Evolutionary conservation across 2,329 filamentous ascomycete species (phyloP), one percentile per base, ranked within the genome.

Genomic region (Phoma sp.): DNA sequence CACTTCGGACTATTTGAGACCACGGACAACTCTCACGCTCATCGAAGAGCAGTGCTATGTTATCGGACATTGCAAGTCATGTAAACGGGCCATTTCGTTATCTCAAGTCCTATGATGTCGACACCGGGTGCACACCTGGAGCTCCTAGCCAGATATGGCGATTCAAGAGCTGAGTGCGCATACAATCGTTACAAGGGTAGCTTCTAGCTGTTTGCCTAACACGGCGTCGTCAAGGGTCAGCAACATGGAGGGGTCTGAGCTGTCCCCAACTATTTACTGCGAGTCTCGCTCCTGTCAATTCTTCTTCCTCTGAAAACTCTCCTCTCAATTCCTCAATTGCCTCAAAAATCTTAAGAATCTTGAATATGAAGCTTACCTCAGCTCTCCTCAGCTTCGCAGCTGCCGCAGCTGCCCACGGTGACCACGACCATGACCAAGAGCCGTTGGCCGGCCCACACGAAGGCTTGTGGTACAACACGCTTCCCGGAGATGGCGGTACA

Each of bases 401-500:
- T 39, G 64, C 80, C 47, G 85, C 78, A 23, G 71, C 80, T 50
- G 86, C 86, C 48, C 89, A 91, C 66, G 82, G 80, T 44, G 76
- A 78, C 49, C 80, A 86, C 55, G 79, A 78, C 50, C 78, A 84
- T 38, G 68, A 79, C 40, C 87, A 91, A 71, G 80, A 82, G 55
- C 75, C 83, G 39, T 49, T 54, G 46, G 76, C 82, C 25, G 90
- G 91, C 0, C 90, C 91, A 37, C 88, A 88, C 65, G 81, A 89
- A 71, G 83, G 85, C 25, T 72, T 95, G 40, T 96, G 91, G 91
- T 96, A 93, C 75, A 93, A 91, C 72, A 86, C 80, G 1, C 78
- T 96, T 4, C 91, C 91, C 3, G 91, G 90, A 32, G 91, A 95
- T 75, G 90, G 91, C 24, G 91, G 90, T 51, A 95, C 86, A 35